These are phyloP conservation scores for Populus pruinosa DNA, from an alignment of 345 rosid species.

Conservation along the genomic window DNA sequence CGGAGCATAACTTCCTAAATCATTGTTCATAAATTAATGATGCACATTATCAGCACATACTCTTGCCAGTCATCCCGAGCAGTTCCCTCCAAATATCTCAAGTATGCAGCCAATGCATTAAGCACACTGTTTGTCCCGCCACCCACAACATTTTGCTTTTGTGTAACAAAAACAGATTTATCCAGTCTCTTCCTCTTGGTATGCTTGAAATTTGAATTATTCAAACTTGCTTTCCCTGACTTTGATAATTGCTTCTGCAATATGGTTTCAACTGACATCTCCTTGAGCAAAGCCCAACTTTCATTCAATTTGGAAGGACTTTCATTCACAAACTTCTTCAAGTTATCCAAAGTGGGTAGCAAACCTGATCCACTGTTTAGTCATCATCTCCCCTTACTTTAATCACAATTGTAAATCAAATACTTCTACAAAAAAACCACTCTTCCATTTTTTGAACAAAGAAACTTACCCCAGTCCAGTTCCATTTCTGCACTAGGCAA, in stretches of 20 bases:
- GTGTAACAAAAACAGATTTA: constrained; percentile 60
- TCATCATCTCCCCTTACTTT: constrained; percentile 22
- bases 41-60: constrained; percentile 45
- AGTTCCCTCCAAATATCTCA: constrained; percentile 88
- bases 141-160: constrained; percentile 50
- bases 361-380: constrained; percentile 58
- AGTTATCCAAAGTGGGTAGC: constrained; percentile 58
- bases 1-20: background rate
- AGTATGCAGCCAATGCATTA: constrained; percentile 71
- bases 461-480: constrained; percentile 68
- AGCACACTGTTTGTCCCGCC: constrained; percentile 64
- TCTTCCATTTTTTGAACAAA: background rate
- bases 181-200: constrained; percentile 33
- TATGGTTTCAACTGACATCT: constrained; percentile 46
- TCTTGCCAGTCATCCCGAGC: constrained; percentile 84
- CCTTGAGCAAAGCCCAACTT: constrained; percentile 47
- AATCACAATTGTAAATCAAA: constrained; percentile 21
- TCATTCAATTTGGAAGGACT: constrained; percentile 34
- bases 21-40: background rate
- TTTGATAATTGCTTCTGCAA: constrained; percentile 38
- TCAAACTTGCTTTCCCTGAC: constrained; percentile 16
- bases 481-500: constrained; percentile 36
- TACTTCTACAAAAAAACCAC: background rate
- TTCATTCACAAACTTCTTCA: constrained; percentile 53
- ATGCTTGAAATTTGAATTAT: constrained; percentile 20